Evolutionary conservation across 371 early-diverging fungal species (phyloP), one percentile per base, ranked within the genome.

Genomic region (Lichtheimia ornata): DNA sequence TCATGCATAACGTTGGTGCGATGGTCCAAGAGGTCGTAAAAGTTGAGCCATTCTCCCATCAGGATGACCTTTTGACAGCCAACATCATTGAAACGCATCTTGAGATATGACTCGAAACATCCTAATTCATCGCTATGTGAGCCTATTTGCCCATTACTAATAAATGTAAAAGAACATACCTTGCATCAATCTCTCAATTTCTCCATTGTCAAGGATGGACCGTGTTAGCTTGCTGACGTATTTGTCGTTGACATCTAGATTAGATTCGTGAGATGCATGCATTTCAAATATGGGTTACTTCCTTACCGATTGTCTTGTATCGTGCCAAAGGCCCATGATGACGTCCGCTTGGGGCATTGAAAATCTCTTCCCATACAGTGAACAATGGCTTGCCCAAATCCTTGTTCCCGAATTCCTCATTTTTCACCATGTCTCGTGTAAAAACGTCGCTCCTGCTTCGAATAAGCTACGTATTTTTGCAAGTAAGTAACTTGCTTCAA

Each of bases 81-180:
- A 11, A 87, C 71, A 73, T 97, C 96, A 56, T 93, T 86, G 58
- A 88, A 88, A 20, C 85, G 76, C 82, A 90, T 85, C 17, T 83
- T 71, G 9, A 89, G 84, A 70, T 93, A 98, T 61, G 93, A 91
- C 60, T 98, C 97, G 73, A 92, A 95, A 66, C 94, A 94, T 1
- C 95, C 96, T 86, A 70, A 56, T 24, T 1, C 28, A 58, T 13
- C 6, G 5, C 25, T 47, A 11, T 2, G 3, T 47, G 12, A 27
- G 53, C 6, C 5, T 15, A 27, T 25, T 24, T 5, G 15, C 14
- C 14, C 6, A 27, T 22, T 0, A 6, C 0, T 1, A 20, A 5
- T n/a, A 15, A 13, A 27, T 6, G 25, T 52, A 52, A 52, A 18
- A 7, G 7, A 25, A 14, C 52, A 7, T 75, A 87, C 90, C 95